phyloP scores from a whole-genome alignment of 2,329 filamentous ascomycete genomes.

The Ophiostoma pallidulum region DNA sequence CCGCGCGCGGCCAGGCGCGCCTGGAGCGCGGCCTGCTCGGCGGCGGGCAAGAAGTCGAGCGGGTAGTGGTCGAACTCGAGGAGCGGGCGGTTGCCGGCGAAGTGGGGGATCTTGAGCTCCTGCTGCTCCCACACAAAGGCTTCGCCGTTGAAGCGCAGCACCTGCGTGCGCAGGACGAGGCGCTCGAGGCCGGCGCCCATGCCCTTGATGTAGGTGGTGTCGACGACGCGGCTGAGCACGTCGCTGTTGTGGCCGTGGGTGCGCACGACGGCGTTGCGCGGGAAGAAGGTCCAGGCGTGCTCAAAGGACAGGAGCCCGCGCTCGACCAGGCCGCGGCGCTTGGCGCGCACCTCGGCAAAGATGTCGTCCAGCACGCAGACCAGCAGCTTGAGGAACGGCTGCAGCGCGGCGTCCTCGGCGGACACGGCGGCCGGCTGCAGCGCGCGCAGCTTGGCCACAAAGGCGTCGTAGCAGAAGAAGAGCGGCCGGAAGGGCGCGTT shows the following conservation, averaged over 20 bases:
- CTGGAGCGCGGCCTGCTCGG: constrained; percentile 21
- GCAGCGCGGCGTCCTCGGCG: constrained; percentile 21
- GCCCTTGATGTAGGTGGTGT: constrained; percentile 23
- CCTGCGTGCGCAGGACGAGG: constrained; percentile 25
- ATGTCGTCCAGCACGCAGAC: constrained; percentile 33
- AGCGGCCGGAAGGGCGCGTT: constrained; percentile 31
- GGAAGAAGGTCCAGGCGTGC: constrained; percentile 37
- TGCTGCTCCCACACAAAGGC: constrained; percentile 32
- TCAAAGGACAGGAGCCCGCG: constrained; percentile 32
- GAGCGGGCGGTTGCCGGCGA: constrained; percentile 32
- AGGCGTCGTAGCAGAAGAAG: constrained; percentile 36
- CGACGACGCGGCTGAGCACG: constrained; percentile 30
- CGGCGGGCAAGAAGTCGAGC: constrained; percentile 24
- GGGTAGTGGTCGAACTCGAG: constrained; percentile 31
- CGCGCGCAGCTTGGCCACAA: constrained; percentile 24
- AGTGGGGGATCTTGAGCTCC: constrained; percentile 24
- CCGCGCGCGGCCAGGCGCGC: constrained; percentile 26
- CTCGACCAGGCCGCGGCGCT: constrained; percentile 27
- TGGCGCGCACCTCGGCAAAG: constrained; percentile 31
- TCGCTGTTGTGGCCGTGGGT: constrained; percentile 31
- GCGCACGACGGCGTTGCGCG: constrained; percentile 30
- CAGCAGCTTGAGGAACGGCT: constrained; percentile 31
- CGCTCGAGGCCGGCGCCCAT: not conserved
- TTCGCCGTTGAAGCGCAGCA: constrained; percentile 31
- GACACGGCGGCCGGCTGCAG: constrained; percentile 14